Conservation (phyloP, 192 early-diverging fungal species). For the Coemansia brasiliensis region DNA sequence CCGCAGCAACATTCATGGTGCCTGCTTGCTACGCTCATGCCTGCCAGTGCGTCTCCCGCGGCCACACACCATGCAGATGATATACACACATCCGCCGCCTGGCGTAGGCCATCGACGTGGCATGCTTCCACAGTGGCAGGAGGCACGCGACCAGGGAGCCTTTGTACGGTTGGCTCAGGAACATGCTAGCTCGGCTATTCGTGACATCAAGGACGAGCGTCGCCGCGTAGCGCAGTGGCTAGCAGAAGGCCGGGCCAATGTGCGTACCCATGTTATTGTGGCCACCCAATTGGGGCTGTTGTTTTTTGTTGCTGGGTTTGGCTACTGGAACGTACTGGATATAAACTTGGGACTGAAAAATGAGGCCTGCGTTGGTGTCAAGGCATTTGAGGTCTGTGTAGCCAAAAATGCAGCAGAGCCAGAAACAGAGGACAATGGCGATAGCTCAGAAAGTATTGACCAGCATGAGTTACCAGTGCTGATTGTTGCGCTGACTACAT, state of each 20-base stretch:
- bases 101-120: slow-evolving; percentile 43
- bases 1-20: slow-evolving; percentile 51
- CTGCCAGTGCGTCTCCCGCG: slow-evolving; percentile 51
- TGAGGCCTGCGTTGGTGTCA: slow-evolving; percentile 51
- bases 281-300: slow-evolving; percentile 43
- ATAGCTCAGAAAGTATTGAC: slow-evolving; percentile 5
- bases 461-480: slow-evolving; percentile 21
- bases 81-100: slow-evolving; percentile 45
- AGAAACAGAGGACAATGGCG: not conserved
- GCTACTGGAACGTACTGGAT: slow-evolving; percentile 54
- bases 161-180: slow-evolving; percentile 9
- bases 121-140: slow-evolving; percentile 14
- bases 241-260: slow-evolving; percentile 9
- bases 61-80: slow-evolving; percentile 49
- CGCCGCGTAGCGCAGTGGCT: slow-evolving; percentile 30
- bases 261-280: slow-evolving; percentile 46
- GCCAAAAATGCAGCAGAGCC: not conserved
- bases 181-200: slow-evolving; percentile 12
- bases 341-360: slow-evolving; percentile 31
- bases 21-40: slow-evolving; percentile 40
- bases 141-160: slow-evolving; percentile 14
- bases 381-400: slow-evolving; percentile 41
- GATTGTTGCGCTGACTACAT: slow-evolving; percentile 46
- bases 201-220: slow-evolving; percentile 31
- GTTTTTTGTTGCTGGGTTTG: slow-evolving; percentile 52